A percentile compares a stretch with the other conserved stretches of the same genome.
Conservation (phyloP, 73 alveolate genomes). For the Paramecium sexaurelia region DNA sequence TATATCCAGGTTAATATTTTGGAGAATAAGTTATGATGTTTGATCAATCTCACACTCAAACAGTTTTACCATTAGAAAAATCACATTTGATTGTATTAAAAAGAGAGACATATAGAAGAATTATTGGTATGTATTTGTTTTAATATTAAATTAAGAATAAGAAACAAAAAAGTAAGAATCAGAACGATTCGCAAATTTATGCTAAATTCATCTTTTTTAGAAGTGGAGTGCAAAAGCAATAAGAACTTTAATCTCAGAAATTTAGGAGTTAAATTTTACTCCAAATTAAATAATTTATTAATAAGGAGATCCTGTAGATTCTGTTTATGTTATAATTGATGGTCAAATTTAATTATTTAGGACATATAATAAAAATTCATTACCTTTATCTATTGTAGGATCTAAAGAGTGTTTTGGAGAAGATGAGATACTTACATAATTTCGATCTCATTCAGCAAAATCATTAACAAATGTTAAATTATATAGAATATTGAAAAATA, state of each 20-base stretch:
- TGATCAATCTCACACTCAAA: constrained; percentile 39
- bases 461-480: not conserved
- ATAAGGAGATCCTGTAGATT: constrained; percentile 40
- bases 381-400: not conserved
- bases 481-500: not conserved
- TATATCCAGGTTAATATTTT: constrained; percentile 48
- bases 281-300: not conserved
- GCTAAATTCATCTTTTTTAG: not conserved
- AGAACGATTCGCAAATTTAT: not conserved
- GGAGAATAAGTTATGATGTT: constrained; percentile 62
- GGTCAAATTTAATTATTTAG: constrained; percentile 30
- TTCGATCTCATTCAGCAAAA: not conserved
- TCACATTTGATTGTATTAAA: constrained; percentile 14
- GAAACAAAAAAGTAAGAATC: constrained; percentile 1
- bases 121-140: not conserved
- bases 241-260: not conserved
- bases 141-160: not conserved
- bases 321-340: constrained; percentile 34
- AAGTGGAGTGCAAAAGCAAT: constrained; percentile 40
- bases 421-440: constrained; percentile 5
- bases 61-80: constrained; percentile 20
- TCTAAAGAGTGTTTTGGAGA: constrained; percentile 31
- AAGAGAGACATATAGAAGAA: constrained; percentile 21
- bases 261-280: not conserved
- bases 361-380: constrained; percentile 2